phyloP scores from a whole-genome alignment of 2,329 filamentous ascomycete genomes.

The Trichoderma atrobrunneum region DNA sequence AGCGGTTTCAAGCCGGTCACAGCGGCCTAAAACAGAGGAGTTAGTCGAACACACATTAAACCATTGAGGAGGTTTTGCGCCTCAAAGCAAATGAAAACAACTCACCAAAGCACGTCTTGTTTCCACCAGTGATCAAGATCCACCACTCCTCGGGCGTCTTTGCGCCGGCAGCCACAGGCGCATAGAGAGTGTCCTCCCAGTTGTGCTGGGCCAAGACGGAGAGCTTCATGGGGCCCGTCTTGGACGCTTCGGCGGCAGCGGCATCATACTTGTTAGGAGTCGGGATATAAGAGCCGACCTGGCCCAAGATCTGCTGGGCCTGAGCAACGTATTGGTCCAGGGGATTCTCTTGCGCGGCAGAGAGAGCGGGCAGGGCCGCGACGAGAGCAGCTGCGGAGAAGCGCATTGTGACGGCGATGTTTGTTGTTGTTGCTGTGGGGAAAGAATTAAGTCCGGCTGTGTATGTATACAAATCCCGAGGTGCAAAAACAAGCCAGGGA shows the following conservation, averaged over 20 bases:
- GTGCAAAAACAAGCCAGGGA: not conserved
- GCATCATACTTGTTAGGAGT: conserved; percentile 43
- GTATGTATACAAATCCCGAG: not conserved
- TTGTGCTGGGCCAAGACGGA: conserved; percentile 61
- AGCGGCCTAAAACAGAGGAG: conserved; percentile 53
- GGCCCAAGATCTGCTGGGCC: conserved; percentile 62
- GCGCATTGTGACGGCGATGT: conserved; percentile 48
- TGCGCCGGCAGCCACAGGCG: conserved; percentile 56
- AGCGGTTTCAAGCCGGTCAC: conserved; percentile 60
- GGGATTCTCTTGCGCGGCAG: conserved; percentile 50
- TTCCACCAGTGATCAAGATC: conserved; percentile 70
- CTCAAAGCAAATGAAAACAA: not conserved
- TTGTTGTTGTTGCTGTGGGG: conserved; percentile 20
- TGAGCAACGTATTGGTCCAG: conserved; percentile 60
- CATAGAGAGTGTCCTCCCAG: conserved; percentile 67
- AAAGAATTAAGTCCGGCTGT: not conserved
- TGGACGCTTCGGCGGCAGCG: conserved; percentile 42
- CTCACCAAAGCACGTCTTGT: conserved; percentile 72
- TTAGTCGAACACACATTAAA: conserved; percentile 19
- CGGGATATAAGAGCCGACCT: conserved; percentile 53
- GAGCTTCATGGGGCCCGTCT: conserved; percentile 43
- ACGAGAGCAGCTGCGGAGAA: conserved; percentile 50
- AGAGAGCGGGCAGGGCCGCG: conserved; percentile 56
- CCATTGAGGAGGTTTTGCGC: not conserved
- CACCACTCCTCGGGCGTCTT: conserved; percentile 72